Percentiles rank a stretch among this genome's conserved stretches.
Conservation (phyloP, 23 red algal species). For the Agarophyton chilense region DNA sequence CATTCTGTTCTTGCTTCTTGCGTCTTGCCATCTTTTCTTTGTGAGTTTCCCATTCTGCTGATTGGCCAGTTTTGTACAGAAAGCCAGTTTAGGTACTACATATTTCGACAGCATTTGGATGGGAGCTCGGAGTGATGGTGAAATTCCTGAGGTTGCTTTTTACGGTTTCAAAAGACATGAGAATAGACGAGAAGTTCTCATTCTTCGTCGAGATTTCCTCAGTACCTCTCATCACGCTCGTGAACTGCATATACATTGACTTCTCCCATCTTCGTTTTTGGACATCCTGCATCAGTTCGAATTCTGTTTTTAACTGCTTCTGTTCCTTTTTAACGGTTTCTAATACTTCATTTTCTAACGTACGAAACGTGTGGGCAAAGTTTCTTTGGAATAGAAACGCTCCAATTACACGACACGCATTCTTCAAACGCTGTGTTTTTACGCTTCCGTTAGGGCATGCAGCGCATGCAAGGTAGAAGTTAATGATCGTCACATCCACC, state of each 20-base stretch:
- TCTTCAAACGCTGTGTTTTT: neutral
- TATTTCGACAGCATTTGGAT: neutral
- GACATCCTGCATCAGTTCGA: no score
- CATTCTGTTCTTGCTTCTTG: neutral
- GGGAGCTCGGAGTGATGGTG: no score
- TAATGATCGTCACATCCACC: slow-evolving; percentile 1
- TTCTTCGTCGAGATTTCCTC: neutral
- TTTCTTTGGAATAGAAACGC: slow-evolving; percentile 19
- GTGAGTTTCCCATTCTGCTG: slow-evolving; percentile 18
- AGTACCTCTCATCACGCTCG: no score
- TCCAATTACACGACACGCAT: slow-evolving; percentile 9
- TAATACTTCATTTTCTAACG: neutral
- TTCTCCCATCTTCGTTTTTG: no score
- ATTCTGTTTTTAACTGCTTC: no score
- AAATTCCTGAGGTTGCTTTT: neutral
- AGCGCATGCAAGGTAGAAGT: slow-evolving; percentile 15
- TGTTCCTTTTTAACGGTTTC: neutral
- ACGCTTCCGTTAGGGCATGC: slow-evolving; percentile 1
- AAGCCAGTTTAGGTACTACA: neutral
- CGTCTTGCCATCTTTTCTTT: neutral
- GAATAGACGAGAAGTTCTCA: no score
- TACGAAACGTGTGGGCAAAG: slow-evolving; percentile 22
- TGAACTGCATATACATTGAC: neutral
- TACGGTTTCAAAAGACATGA: neutral
- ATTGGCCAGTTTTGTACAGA: neutral